These are phyloP conservation scores for Ustilaginoidea virens DNA, from an alignment of 2,329 filamentous ascomycete genomes.

Conservation along the genomic window DNA sequence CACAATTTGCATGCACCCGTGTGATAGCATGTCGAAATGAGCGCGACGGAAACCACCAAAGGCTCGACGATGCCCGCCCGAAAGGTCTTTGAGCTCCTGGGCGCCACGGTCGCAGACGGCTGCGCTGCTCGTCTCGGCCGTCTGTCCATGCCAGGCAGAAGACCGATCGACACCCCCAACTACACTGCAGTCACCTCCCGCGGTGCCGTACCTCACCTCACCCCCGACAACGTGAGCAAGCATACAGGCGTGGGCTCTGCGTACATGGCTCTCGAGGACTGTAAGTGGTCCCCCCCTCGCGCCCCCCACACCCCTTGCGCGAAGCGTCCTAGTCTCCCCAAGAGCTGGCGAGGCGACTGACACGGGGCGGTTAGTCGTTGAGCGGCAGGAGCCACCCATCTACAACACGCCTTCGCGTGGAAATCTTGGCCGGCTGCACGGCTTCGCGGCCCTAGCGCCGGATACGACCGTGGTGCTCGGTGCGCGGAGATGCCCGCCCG, in stretches of 20 bases:
- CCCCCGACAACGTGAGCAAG: conserved; percentile 63
- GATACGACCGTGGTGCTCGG: conserved; percentile 56
- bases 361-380: conserved; percentile 34
- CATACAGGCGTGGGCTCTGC: conserved; percentile 51
- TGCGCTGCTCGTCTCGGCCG: conserved; percentile 49
- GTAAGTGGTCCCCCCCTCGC: too few species aligned
- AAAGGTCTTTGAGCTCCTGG: conserved; percentile 30
- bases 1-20: too few species aligned
- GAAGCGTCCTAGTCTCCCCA: too few species aligned
- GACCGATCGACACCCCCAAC: conserved; percentile 64
- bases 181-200: conserved; percentile 70
- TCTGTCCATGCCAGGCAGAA: conserved; percentile 45
- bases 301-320: too few species aligned
- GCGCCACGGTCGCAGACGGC: conserved; percentile 20
- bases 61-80: conserved; percentile 10
- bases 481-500: conserved; percentile 61
- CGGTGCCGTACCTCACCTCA: conserved; percentile 74
- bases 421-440: conserved; percentile 44
- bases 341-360: too few species aligned
- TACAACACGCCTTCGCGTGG: conserved; percentile 21
- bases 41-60: conserved; percentile 8
- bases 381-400: conserved; percentile 35
- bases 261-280: conserved; percentile 83
- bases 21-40: conserved; percentile 14
- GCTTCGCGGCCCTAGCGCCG: conserved; percentile 59